Conservation (phyloP, 31 red algal species). For the Asparagopsis taxiformis region DNA sequence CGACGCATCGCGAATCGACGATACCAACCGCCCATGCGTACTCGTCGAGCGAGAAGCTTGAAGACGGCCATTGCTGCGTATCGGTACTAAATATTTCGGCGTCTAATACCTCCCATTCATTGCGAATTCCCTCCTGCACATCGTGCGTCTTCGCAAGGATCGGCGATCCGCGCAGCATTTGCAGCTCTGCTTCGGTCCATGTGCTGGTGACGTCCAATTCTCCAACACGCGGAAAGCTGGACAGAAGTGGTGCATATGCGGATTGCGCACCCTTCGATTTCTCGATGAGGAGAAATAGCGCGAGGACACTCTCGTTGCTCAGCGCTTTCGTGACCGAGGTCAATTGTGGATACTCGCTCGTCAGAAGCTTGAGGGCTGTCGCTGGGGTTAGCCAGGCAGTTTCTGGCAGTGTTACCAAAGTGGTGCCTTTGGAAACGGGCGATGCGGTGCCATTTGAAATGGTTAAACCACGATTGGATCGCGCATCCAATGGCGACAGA, state of each 20-base stretch:
- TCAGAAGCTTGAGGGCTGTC: not conserved
- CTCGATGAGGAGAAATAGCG: constrained; percentile 17
- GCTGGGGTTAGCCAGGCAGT: not conserved
- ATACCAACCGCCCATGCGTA: constrained; percentile 28
- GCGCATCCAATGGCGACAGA: too few species aligned
- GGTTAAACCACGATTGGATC: too few species aligned
- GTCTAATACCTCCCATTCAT: constrained; percentile 33
- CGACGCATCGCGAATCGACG: constrained; percentile 22
- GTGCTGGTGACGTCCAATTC: constrained; percentile 19
- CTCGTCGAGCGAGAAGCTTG: constrained; percentile 7
- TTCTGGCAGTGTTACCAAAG: not conserved
- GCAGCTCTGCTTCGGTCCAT: constrained; percentile 37
- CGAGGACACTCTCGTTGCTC: not conserved
- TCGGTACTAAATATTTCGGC: constrained; percentile 2
- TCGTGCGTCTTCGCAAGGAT: not conserved
- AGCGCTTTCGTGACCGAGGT: not conserved
- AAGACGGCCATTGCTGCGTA: constrained; percentile 9
- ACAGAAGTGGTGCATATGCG: constrained; percentile 13
- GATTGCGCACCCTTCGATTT: constrained; percentile 2
- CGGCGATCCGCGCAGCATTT: constrained; percentile 17
- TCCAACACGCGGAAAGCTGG: constrained; percentile 5
- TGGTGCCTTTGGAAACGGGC: not conserved
- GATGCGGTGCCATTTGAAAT: not conserved
- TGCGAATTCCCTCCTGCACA: constrained; percentile 5
- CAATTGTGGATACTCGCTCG: too few species aligned